Base-by-base conservation (phyloP, 176 grass and related monocot genomes). In the Rhipidocladum racemiflorum region DNA sequence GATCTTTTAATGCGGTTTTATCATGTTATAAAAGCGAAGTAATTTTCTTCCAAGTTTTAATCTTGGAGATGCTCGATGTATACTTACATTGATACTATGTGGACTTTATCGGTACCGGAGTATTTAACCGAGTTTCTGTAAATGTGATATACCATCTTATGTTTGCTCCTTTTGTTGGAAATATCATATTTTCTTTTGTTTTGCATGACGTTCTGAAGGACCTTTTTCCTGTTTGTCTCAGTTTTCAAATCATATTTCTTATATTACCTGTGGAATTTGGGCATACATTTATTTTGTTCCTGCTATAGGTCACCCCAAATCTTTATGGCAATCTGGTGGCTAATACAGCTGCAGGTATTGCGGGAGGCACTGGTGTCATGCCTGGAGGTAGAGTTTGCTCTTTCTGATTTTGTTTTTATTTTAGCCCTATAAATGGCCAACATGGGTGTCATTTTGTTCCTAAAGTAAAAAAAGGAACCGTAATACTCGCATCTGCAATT, bases 271-370 rank as follows among this genome's bases (percentile, higher is more conserved):
- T 30, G 30, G 56, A 74, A 30, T 67, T 67, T 72, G 2, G 44
- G 57, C 72, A 76, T 29, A 70, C 21, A 46, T 70, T 56, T 82
- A 4, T 65, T 80, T 80, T 83, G 42, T 82, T 53, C 27, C 7
- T 78, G 72, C 77, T 69, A 67, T 78, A 98, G 95, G 95, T 98
- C 51, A 98, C 95, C 38, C 95, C 95, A 81, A 98, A 98, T 88
- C 92, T 98, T 81, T 98, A 98, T 88, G 95, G 95, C 72, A 98
- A 98, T 88, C 72, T 98, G 65, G 95, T 98, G 84, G 85, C 95
- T 69, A 95, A 95, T 50, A 89, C 89, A 69, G 92, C 95, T 82
- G 95, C 92, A 82, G 92, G 92, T 67, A 90, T 98, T 84, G 95
- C 92, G 63, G 95, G 95, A 86, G 95, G 92, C 53, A 88, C 92